phyloP scores from a whole-genome alignment of 1,284 basidiomycete genomes.

The Papiliotrema nemorosa region DNA sequence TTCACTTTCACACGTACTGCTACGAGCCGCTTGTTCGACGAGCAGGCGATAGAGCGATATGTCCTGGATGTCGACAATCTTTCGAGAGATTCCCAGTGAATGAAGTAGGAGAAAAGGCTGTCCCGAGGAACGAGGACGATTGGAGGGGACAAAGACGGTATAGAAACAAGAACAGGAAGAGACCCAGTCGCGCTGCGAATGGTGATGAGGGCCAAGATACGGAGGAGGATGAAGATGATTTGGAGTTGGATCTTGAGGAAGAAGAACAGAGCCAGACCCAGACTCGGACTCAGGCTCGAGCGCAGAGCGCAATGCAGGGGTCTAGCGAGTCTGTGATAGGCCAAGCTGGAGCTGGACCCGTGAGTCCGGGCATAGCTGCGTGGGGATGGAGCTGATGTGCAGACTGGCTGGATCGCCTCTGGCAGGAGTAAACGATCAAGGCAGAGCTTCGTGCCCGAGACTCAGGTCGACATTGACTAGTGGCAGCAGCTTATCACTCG shows the following conservation, averaged over 20 bases:
- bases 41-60: slow-evolving; percentile 15
- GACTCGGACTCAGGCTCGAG: not conserved
- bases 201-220: slow-evolving; percentile 17
- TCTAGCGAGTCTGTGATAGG: no score
- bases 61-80: slow-evolving; percentile 24
- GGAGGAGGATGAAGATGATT: slow-evolving; percentile 21
- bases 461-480: slow-evolving; percentile 4
- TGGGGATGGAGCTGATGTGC: not conserved
- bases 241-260: slow-evolving; percentile 15
- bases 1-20: slow-evolving; percentile 41
- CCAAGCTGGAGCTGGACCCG: not conserved
- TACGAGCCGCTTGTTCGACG: slow-evolving; percentile 17
- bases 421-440: not conserved
- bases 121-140: slow-evolving; percentile 28
- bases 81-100: slow-evolving; percentile 17
- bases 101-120: slow-evolving; percentile 39
- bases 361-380: not conserved
- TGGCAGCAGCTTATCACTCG: not conserved
- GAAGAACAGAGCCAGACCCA: slow-evolving; percentile 6
- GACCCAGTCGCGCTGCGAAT: slow-evolving; percentile 7
- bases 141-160: slow-evolving; percentile 14
- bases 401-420: not conserved
- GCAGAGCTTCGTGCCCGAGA: slow-evolving; percentile 5
- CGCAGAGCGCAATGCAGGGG: not conserved
- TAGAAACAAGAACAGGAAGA: slow-evolving; percentile 11